These are phyloP conservation scores for Rhizoclosmatium globosum DNA, from an alignment of 192 early-diverging fungal genomes.

Conservation along the genomic window DNA sequence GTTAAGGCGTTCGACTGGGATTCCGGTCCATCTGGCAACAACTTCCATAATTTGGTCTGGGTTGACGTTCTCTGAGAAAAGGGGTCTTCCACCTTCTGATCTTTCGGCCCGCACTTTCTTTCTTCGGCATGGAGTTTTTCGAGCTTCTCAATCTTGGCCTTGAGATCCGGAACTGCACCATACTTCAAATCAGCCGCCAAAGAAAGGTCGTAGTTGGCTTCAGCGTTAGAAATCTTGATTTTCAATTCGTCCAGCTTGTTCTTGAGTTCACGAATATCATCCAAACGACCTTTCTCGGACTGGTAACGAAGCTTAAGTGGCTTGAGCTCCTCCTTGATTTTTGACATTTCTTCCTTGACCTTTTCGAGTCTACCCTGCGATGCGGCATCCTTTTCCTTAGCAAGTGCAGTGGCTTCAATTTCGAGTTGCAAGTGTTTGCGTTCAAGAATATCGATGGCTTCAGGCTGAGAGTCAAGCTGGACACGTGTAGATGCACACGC, in stretches of 20 bases:
- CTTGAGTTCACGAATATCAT: constrained; percentile 86
- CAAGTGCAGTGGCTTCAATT: constrained; percentile 92
- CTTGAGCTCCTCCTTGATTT: constrained; percentile 84
- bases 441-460: constrained; percentile 95
- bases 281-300: constrained; percentile 84
- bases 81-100: constrained; percentile 34
- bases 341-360: constrained; percentile 84
- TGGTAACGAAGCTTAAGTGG: constrained; percentile 90
- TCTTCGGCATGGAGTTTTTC: constrained; percentile 72
- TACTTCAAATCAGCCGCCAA: constrained; percentile 93
- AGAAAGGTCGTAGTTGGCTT: constrained; percentile 81
- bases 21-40: constrained; percentile 95
- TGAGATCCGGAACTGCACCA: constrained; percentile 91
- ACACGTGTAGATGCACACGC: constrained; percentile 95
- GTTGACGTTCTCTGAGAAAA: constrained; percentile 87
- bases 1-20: constrained; percentile 88
- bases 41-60: constrained; percentile 95
- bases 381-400: constrained; percentile 89
- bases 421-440: constrained; percentile 92
- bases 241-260: constrained; percentile 89
- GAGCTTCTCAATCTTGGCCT: constrained; percentile 77
- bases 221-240: constrained; percentile 85
- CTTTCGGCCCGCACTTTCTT: constrained; percentile 62
- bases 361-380: constrained; percentile 81
- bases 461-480: constrained; percentile 96